Conservation (phyloP, 1,284 basidiomycete species). For the Cystobasidium sp. region DNA sequence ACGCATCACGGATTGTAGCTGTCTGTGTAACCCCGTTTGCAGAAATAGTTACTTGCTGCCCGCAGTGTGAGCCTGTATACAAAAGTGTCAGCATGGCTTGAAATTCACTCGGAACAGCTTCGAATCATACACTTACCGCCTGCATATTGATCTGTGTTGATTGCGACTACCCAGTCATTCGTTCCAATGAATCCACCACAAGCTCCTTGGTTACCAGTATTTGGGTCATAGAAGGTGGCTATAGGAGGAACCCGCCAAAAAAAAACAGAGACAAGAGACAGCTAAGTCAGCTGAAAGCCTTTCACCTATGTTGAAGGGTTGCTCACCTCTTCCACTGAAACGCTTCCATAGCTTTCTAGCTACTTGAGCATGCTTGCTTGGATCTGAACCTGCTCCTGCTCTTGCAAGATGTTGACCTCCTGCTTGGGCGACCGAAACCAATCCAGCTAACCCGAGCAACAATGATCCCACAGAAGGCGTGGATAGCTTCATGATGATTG, state of each 20-base stretch:
- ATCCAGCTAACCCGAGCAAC: conserved; percentile 6
- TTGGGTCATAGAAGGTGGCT: conserved; percentile 22
- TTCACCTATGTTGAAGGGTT: not conserved
- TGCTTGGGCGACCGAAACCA: conserved; percentile 8
- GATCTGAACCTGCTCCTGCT: not conserved
- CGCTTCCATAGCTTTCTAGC: conserved; percentile 24
- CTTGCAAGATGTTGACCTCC: conserved; percentile 14
- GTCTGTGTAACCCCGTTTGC: conserved; percentile 6
- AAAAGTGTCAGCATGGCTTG: not conserved
- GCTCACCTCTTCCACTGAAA: conserved; percentile 11
- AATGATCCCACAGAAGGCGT: not conserved
- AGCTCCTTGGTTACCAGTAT: conserved; percentile 27
- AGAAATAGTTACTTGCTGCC: conserved; percentile 9
- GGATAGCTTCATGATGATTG: not conserved
- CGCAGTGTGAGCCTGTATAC: conserved; percentile 18
- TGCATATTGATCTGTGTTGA: conserved; percentile 21
- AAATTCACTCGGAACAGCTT: not conserved
- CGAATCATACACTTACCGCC: conserved; percentile 6
- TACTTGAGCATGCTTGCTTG: conserved; percentile 13
- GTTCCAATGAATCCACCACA: conserved; percentile 32
- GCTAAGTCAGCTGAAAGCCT: not conserved
- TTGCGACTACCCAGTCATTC: conserved; percentile 28
- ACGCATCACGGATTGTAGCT: conserved; percentile 5
- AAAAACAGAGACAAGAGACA: not conserved
- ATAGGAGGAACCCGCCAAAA: not conserved